phyloP scores from a whole-genome alignment of 805 yeast species.

The Debaryomyces maramus region DNA sequence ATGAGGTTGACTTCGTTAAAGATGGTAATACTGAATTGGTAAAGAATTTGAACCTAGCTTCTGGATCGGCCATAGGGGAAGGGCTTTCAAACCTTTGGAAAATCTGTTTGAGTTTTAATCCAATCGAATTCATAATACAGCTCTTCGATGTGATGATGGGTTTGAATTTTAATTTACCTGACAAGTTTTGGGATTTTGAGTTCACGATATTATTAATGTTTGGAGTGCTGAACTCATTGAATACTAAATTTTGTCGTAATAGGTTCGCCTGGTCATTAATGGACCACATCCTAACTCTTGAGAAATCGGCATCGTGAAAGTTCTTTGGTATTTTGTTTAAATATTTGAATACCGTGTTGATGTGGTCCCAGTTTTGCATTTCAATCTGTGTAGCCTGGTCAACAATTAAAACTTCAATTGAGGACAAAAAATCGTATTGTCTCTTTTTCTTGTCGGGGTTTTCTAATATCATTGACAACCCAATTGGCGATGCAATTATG shows the following conservation, averaged over 20 bases:
- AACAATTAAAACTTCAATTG: conserved; percentile 77
- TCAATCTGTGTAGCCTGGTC: conserved; percentile 86
- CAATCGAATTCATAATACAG: conserved; percentile 64
- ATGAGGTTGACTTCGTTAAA: conserved; percentile 57
- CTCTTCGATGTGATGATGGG: conserved; percentile 42
- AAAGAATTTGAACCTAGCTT: conserved; percentile 79
- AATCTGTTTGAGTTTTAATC: conserved; percentile 63
- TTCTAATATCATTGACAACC: conserved; percentile 73
- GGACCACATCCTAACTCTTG: conserved; percentile 89
- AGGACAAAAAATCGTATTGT: conserved; percentile 80
- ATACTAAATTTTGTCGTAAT: conserved; percentile 75
- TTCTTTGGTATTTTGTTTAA: conserved; percentile 76
- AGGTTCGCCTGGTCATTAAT: conserved; percentile 75
- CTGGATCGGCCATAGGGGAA: conserved; percentile 67
- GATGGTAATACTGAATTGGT: conserved; percentile 72
- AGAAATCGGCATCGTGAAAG: conserved; percentile 81
- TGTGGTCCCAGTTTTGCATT: conserved; percentile 92
- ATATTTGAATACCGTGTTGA: conserved; percentile 61
- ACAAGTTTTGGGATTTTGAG: conserved; percentile 51
- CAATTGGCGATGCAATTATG: conserved; percentile 88
- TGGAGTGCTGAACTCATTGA: conserved; percentile 79
- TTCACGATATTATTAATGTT: conserved; percentile 63
- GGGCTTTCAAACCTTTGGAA: conserved; percentile 68
- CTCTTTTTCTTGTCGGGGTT: conserved; percentile 54
- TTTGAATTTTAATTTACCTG: conserved; percentile 62